phyloP scores from a whole-genome alignment of 2,329 filamentous ascomycete genomes.

The Fusarium pseudoanthophilum region DNA sequence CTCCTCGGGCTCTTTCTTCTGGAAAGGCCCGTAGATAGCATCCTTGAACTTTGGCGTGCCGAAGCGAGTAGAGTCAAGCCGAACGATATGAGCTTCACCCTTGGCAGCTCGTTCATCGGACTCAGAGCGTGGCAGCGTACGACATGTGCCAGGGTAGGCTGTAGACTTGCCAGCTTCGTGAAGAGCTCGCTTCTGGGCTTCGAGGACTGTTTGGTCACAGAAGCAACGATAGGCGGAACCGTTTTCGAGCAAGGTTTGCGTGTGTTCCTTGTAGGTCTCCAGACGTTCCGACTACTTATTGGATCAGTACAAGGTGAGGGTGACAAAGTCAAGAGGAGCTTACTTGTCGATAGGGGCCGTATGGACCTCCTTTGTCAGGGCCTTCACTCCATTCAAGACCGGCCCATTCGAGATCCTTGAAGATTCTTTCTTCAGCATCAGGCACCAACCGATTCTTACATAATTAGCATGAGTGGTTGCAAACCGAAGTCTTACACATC shows the following conservation, averaged over 20 bases:
- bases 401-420: conserved; percentile 86
- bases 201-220: conserved; percentile 78
- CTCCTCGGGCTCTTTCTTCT: conserved; percentile 68
- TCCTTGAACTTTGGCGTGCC: conserved; percentile 76
- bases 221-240: conserved; percentile 93
- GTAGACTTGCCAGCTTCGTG: conserved; percentile 61
- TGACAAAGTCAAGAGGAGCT: conserved; percentile 9
- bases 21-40: conserved; percentile 78
- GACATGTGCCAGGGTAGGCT: conserved; percentile 74
- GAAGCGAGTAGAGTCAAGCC: conserved; percentile 71
- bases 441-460: conserved; percentile 79
- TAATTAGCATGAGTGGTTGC: conserved; percentile 4
- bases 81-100: conserved; percentile 79
- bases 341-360: conserved; percentile 88
- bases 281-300: conserved; percentile 79
- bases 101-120: conserved; percentile 75
- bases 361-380: conserved; percentile 81
- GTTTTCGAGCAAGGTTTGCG: conserved; percentile 72
- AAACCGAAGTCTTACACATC: not conserved
- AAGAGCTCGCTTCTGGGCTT: conserved; percentile 71
- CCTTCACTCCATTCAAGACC: conserved; percentile 95
- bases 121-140: conserved; percentile 71
- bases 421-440: conserved; percentile 81
- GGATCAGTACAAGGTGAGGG: not conserved
- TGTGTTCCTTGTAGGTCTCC: conserved; percentile 76